Evolutionary conservation across 1,284 basidiomycete genomes (phyloP), one percentile per base, ranked within the genome.

Genomic region (Leccinum pachyderme): DNA sequence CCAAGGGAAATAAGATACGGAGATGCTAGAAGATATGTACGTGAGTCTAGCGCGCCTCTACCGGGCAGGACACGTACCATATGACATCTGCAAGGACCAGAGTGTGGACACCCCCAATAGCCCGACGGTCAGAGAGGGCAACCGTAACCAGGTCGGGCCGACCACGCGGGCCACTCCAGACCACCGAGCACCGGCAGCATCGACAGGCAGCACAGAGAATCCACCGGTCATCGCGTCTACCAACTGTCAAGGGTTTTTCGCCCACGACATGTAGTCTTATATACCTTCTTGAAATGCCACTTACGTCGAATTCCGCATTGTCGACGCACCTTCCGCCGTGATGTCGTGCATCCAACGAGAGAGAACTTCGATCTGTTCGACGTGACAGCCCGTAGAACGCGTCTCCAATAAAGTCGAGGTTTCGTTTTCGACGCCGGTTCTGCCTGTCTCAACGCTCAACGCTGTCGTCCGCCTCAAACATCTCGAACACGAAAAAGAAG

Each of bases 391-490:
- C 41, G 79, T 93, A 29, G 90, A 95, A 62, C 82, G 94, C 11
- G 84, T 84, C 24, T 82, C 86, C 54, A 94, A 96, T 66, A 86
- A 95, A 60, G 94, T 94, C 49, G 96, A 99, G 65, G 95, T 98
- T 33, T 95, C 72, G 98, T 98, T 65, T 95, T 98, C 59, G 96
- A 96, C 25, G 95, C 84, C 15, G 96, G 96, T 1, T 96, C 96
- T 2, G 95, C 96, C 0, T 95, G 97, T 32, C 81, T 99, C 55
- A 90, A 88, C 64, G 95, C 96, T 99, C 55, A 90, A 88, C 64
- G 95, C 96, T n/a, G 96, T 96, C 5, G 98, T 99, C 65, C 82
- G 92, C 32, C 78, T 99, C 56, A 98, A 97, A 77, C 95, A 99
- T 75, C 84, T 98, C 44, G 93, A 95, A 66, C 77, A 83, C 61